Evolutionary conservation across 1,284 basidiomycete species (phyloP), one percentile per base, ranked within the genome.

Genomic region (Malassezia vespertilionis): DNA sequence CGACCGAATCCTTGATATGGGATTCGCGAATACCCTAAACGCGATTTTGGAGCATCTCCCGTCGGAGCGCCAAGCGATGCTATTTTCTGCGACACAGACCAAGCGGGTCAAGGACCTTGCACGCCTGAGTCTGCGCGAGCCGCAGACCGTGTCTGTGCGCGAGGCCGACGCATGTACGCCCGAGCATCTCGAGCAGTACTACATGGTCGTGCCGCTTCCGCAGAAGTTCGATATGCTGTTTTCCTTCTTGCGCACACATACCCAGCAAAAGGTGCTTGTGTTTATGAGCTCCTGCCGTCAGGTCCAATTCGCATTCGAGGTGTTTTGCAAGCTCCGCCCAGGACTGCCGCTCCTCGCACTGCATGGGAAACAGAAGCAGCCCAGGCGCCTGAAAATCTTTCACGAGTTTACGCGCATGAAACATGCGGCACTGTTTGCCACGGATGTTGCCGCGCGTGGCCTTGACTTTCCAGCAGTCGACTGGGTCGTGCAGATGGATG

Each of bases 401-500:
- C 53, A 50, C 5, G 62, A 66, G 27, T 70, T 60, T 28, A 58
- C 56, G 9, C 52, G 60, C 34, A 61, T 58, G 5, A 56, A 61
- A 37, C 63, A 67, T 37, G 65, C 67, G 2, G 53, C 62, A 12
- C 57, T 70, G 28, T 65, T 70, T 27, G 67, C 67, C 28, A 99
- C 91, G n/a, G 91, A 99, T 71, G 84, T 97, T 58, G 91, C 93
- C 21, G 89, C 91, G 2, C 81, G 93, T 46, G 91, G 91, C 11
- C 77, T 99, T 49, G 93, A 99, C 73, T 97, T 99, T 71, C 90
- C 93, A 3, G 80, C 85, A 0, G 83, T 99, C 21, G 87, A 95
- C 71, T 97, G 93, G 91, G 91, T 99, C 10, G 72, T 97, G 27
- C 93, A 99, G 71, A 76, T 90, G n/a, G 91, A 99, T 71, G 87